A percentile compares a stretch with the other conserved stretches of the same genome.
phyloP scores from a whole-genome alignment of 495 filamentous ascomycete genomes.

The Aspergillus asperescens region DNA sequence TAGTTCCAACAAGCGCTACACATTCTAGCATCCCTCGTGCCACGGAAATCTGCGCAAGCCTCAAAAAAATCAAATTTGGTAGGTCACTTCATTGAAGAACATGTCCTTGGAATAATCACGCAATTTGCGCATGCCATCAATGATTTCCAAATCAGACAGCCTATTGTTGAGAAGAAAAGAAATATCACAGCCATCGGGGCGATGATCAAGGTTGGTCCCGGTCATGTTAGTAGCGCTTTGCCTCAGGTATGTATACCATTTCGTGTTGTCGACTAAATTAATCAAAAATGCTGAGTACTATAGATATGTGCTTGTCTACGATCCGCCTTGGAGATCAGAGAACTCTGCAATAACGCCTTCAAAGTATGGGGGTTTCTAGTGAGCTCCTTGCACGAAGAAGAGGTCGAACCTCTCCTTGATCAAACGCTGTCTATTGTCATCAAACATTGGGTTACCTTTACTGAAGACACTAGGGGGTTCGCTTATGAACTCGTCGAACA shows the following conservation, averaged over 20 bases:
- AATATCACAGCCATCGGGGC: slow-evolving; percentile 79
- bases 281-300: slow-evolving; percentile 8
- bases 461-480: slow-evolving; percentile 49
- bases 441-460: slow-evolving; percentile 69
- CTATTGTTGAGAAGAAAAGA: slow-evolving; percentile 63
- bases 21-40: slow-evolving; percentile 60
- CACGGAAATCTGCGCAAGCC: slow-evolving; percentile 45
- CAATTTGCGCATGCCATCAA: slow-evolving; percentile 78
- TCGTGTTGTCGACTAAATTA: background rate
- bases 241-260: slow-evolving; percentile 61
- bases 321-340: slow-evolving; percentile 67
- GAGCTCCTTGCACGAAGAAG: slow-evolving; percentile 63
- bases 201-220: slow-evolving; percentile 71
- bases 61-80: slow-evolving; percentile 54
- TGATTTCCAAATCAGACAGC: slow-evolving; percentile 53
- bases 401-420: slow-evolving; percentile 72
- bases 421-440: slow-evolving; percentile 83
- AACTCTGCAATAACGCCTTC: slow-evolving; percentile 72
- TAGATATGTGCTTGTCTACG: slow-evolving; percentile 85
- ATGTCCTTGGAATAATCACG: slow-evolving; percentile 84
- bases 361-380: slow-evolving; percentile 79
- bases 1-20: slow-evolving; percentile 59
- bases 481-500: slow-evolving; percentile 57
- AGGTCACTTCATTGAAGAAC: slow-evolving; percentile 71
- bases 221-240: slow-evolving; percentile 66